phyloP scores from a whole-genome alignment of 192 early-diverging fungal genomes.

The Pecoramyces ruminantium region DNA sequence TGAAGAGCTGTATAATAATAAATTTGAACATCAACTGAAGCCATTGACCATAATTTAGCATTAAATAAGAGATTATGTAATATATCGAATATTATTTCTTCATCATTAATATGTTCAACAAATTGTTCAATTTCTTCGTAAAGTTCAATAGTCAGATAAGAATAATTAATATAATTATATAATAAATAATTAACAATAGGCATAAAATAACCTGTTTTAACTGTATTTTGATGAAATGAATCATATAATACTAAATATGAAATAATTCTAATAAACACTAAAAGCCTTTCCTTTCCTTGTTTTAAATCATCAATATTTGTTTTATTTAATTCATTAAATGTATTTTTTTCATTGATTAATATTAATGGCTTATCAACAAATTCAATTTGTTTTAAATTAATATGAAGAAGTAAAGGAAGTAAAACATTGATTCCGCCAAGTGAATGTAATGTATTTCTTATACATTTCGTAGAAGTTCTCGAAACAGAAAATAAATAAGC shows the following conservation, averaged over 20 bases:
- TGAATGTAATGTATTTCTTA: neutral
- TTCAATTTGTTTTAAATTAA: neutral
- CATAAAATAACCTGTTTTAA: neutral
- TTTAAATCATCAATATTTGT: neutral
- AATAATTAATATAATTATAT: neutral
- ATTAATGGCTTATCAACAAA: neutral
- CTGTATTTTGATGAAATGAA: neutral
- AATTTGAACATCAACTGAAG: neutral
- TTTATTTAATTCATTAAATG: neutral
- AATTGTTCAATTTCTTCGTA: neutral
- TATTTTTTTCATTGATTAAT: neutral
- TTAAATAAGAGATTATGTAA: neutral
- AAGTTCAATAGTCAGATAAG: neutral
- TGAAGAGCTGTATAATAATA: neutral
- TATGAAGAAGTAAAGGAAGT: neutral
- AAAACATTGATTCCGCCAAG: neutral
- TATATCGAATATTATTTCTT: neutral
- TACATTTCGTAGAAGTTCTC: neutral
- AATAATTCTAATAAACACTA: neutral
- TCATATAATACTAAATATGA: neutral
- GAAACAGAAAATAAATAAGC: neutral
- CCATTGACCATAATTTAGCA: neutral
- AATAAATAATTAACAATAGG: neutral
- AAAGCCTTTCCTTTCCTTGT: neutral
- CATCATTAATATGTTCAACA: neutral